Percentiles rank a stretch among this genome's conserved stretches.
These are phyloP conservation scores for Pythium diclinum DNA, from an alignment of 352 stramenopile species.

Conservation along the genomic window DNA sequence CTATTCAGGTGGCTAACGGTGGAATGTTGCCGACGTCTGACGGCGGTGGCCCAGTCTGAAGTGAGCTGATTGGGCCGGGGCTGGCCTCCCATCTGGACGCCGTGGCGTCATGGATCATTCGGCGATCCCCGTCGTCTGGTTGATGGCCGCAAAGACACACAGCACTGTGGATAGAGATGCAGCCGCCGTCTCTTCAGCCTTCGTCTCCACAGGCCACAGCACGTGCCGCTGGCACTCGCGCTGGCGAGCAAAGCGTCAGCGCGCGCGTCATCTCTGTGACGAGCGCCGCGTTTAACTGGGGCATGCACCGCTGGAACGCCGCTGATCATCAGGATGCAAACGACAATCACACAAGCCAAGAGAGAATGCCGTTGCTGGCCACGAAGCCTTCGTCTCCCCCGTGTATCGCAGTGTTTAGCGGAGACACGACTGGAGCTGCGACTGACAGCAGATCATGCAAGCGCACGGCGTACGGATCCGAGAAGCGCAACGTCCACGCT, in stretches of 20 bases:
- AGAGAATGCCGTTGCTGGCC: background rate
- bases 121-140: slow-evolving; percentile 11
- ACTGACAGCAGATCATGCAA: slow-evolving; percentile 1
- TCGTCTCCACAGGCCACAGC: background rate
- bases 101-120: background rate
- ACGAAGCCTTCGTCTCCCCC: slow-evolving; percentile 13
- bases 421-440: background rate
- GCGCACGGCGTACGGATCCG: slow-evolving; percentile 2
- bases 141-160: slow-evolving; percentile 13
- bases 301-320: background rate
- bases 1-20: background rate
- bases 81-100: background rate
- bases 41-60: background rate
- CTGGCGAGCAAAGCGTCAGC: background rate
- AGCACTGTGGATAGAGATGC: background rate
- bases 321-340: background rate
- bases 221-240: background rate
- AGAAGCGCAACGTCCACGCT: background rate
- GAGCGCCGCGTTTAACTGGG: slow-evolving; percentile 3
- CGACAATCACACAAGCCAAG: background rate
- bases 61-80: background rate
- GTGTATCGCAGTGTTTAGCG: background rate
- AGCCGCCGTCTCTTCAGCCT: background rate
- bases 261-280: slow-evolving; percentile 11
- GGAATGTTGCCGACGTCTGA: background rate